These are phyloP conservation scores for Microbotryum saponariae DNA, from an alignment of 1,284 basidiomycete species.

Conservation along the genomic window DNA sequence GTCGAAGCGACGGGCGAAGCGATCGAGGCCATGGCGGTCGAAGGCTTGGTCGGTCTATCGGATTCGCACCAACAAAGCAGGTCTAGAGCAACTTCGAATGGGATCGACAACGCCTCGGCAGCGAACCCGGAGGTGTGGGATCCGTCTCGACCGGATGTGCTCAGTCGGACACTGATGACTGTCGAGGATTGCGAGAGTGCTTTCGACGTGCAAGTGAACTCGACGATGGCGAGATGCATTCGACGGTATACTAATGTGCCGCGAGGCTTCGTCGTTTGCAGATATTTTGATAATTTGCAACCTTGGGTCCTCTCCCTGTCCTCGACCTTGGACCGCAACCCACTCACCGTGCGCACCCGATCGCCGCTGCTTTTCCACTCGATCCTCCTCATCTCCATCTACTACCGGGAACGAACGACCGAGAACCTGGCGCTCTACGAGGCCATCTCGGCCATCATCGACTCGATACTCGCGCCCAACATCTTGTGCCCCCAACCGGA, in stretches of 20 bases:
- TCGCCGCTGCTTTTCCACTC: slow-evolving; percentile 30
- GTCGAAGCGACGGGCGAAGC: slow-evolving; percentile 30
- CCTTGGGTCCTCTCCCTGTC: slow-evolving; percentile 23
- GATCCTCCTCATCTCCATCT: slow-evolving; percentile 27
- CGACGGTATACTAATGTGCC: no score
- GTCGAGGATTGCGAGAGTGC: slow-evolving; percentile 20
- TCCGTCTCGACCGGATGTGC: slow-evolving; percentile 18
- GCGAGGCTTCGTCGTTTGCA: background rate
- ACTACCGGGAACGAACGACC: slow-evolving; percentile 24
- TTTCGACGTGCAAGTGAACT: slow-evolving; percentile 13
- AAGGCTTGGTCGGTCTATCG: slow-evolving; percentile 25
- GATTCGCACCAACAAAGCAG: background rate
- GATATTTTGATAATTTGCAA: slow-evolving; percentile 23
- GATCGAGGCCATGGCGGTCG: slow-evolving; percentile 27
- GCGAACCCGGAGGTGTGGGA: background rate
- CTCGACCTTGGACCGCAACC: slow-evolving; percentile 16
- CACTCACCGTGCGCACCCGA: slow-evolving; percentile 17
- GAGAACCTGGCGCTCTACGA: slow-evolving; percentile 24
- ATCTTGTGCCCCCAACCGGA: slow-evolving; percentile 31
- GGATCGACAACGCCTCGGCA: background rate
- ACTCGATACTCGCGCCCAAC: slow-evolving; percentile 24
- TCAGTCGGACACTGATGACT: slow-evolving; percentile 17
- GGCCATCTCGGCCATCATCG: slow-evolving; percentile 23
- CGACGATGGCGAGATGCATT: background rate
- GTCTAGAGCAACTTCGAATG: background rate